Base-by-base conservation (phyloP, 495 filamentous ascomycete genomes). In the Talaromyces proteolyticus region DNA sequence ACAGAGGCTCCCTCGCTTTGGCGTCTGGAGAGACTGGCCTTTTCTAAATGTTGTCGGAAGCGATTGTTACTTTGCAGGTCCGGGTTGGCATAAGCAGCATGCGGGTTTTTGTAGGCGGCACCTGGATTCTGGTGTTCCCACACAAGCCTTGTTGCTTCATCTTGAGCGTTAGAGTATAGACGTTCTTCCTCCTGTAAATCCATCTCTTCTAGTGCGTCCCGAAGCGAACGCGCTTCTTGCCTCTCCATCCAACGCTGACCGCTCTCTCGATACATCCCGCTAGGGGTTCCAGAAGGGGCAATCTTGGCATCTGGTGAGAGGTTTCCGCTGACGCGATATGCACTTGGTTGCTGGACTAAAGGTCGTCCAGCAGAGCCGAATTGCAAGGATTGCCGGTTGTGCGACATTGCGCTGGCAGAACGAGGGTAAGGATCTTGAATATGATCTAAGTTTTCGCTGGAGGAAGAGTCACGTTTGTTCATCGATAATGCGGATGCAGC, bases 91-190 rank as follows among this genome's bases (percentile, higher is more conserved):
- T 85, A 88, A 19, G 84, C 78, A 10, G 81, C 80, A 42, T 81
- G 75, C 4, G 78, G 71, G 51, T 76, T 76, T 42, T 68, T 72
- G 18, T 67, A 68, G 0, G 78, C 74, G 21, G 78, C 64, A 1
- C 76, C 78, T 0, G 82, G 78, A 56, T 93, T 80, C 56, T 86
- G 80, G 59, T 95, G 90, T 60, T 82, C 83, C 80, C 82, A 93
- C 18, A 96, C 89, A 3, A 95, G 73, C 57, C 95, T 87, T 3
- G 89, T 85, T 1, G 91, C 91, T 62, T 96, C 91, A 51, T 91
- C 78, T 52, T 91, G 83, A 7, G 91, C 91, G 19, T 86, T 88
- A 7, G 79, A 64, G 56, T 91, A 84, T 20, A 95, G 50, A 22
- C 79, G 75, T 44, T 73, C 65, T 22, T 94, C 88, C 34, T 88